Evolutionary conservation across 1,284 basidiomycete species (phyloP), one percentile per base, ranked within the genome.

Genomic region (Cryptococcus sp.): DNA sequence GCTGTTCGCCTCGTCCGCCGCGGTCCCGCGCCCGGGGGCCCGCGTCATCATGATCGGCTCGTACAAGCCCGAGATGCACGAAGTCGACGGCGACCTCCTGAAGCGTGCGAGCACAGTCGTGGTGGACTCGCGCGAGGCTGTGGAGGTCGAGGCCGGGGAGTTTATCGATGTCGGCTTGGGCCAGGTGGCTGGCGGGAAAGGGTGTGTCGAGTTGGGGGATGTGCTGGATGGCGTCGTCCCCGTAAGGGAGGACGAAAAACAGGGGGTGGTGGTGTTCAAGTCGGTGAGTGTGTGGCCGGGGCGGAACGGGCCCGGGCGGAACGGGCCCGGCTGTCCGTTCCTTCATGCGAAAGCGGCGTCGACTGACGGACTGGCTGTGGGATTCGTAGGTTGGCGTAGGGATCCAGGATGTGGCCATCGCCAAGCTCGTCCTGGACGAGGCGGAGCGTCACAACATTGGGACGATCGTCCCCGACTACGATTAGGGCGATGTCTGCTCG

Each of bases 1-100:
- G 0, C 82, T 92, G 7, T 91, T 93, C 61, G 60, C 63, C 23
- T 57, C 66, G 5, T 63, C 56, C 16, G n/a, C 42, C 12, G 21
- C 46, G 11, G 39, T 28, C n/a, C 59, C 59, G 11, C 51, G 50
- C 24, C 39, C 21, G 15, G 85, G 86, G 0, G 81, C 87, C 0
- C 87, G 90, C 65, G 65, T 93, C 42, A 84, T 89, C 58, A 78
- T 93, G 2, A 83, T 91, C 36, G 89, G 91, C 6, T 89, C 87
- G 53, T 93, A 89, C 69, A 91, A 82, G 35, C 86, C 87, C 0
- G 68, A 78, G 15, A 94, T 93, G 91, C 81, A 81, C 53, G 91
- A 94, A 68, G 81, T 89, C 7, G 85, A 87, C 46, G 72, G 67
- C 0, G 79, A 76, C 0, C 79, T 91, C 16, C 73, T 92, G 21